phyloP scores from a whole-genome alignment of 2,329 filamentous ascomycete genomes.

The Aspergillus persii region DNA sequence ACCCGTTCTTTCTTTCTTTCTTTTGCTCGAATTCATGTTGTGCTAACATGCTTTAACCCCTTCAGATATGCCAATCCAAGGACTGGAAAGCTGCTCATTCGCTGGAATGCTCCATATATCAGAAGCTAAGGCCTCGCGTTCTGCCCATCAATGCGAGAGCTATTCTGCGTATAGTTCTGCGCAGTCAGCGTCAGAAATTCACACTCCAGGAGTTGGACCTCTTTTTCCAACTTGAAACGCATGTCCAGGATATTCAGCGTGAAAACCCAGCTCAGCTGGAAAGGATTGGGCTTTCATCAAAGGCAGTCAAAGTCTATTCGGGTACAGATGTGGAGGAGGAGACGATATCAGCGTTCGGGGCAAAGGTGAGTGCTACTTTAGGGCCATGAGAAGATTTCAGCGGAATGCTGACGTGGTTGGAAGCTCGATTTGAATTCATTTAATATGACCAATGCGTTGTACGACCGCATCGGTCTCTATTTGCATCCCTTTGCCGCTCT shows the following conservation, averaged over 20 bases:
- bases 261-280: slow-evolving; percentile 44
- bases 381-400: neutral
- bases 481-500: slow-evolving; percentile 55
- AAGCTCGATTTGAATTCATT: slow-evolving; percentile 59
- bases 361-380: slow-evolving; percentile 37
- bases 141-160: slow-evolving; percentile 58
- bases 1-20: neutral
- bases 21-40: no score
- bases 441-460: slow-evolving; percentile 54
- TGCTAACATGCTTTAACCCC: neutral
- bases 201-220: slow-evolving; percentile 39
- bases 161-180: slow-evolving; percentile 53
- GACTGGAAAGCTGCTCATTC: slow-evolving; percentile 61
- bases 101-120: slow-evolving; percentile 57
- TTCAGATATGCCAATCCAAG: slow-evolving; percentile 57
- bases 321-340: slow-evolving; percentile 45
- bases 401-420: neutral
- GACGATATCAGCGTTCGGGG: slow-evolving; percentile 44
- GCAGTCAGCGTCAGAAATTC: slow-evolving; percentile 37
- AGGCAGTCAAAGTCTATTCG: slow-evolving; percentile 55
- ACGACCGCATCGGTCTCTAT: slow-evolving; percentile 59
- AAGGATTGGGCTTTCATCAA: slow-evolving; percentile 52
- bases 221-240: slow-evolving; percentile 47
- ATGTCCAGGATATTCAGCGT: slow-evolving; percentile 49
- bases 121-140: slow-evolving; percentile 43